Percentiles rank a stretch among this genome's conserved stretches.
phyloP scores from a whole-genome alignment of 2,329 filamentous ascomycete species.

The Laburnicola sp. region DNA sequence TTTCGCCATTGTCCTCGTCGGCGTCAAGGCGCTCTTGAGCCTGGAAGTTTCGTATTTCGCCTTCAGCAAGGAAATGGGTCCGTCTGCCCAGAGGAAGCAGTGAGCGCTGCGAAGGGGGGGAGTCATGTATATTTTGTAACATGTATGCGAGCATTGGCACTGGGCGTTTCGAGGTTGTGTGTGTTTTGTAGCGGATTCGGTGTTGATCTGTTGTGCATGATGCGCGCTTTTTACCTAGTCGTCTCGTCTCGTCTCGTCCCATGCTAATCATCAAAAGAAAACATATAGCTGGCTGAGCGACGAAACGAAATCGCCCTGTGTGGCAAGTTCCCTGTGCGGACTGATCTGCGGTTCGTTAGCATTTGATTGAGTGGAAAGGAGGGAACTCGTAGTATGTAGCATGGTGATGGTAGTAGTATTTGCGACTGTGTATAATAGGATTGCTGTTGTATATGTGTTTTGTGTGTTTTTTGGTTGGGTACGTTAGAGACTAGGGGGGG shows the following conservation, averaged over 20 bases:
- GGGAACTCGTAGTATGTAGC: too few species aligned
- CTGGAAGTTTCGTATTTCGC: conserved; percentile 90
- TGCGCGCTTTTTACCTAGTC: not conserved
- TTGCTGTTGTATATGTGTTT: too few species aligned
- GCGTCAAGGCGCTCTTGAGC: conserved; percentile 73
- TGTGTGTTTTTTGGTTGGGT: too few species aligned
- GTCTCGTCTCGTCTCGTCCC: not conserved
- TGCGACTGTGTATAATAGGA: too few species aligned
- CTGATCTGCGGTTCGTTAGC: too few species aligned
- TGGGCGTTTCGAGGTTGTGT: conserved; percentile 2
- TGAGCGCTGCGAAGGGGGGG: conserved; percentile 32
- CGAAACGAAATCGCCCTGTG: too few species aligned
- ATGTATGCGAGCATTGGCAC: conserved; percentile 21
- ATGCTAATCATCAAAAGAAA: not conserved
- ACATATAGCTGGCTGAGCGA: not conserved
- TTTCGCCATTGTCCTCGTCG: conserved; percentile 76
- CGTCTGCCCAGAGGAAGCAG: conserved; percentile 82
- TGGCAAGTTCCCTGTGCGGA: too few species aligned
- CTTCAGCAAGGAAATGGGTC: conserved; percentile 94
- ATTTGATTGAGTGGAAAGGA: too few species aligned
- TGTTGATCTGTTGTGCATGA: not conserved
- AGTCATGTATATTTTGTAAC: conserved; percentile 20
- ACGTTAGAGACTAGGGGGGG: too few species aligned
- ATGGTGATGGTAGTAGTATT: too few species aligned
- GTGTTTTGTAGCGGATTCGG: conserved; percentile 2